Conservation (phyloP, 306 rosid genomes). For the Castanea sativa region DNA sequence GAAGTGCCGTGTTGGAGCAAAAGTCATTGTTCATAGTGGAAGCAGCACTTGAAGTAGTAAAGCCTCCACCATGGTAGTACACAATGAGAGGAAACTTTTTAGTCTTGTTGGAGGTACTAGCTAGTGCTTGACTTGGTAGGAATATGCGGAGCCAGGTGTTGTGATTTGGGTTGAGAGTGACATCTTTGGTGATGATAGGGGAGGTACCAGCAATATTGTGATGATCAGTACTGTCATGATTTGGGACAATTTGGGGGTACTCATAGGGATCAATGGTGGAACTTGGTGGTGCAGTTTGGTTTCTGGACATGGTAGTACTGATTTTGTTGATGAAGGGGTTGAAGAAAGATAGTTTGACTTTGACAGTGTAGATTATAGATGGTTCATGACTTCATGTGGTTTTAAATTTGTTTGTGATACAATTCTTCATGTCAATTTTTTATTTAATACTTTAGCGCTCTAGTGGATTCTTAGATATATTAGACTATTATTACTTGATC, state of each 20-base stretch:
- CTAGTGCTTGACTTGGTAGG: slow-evolving; percentile 34
- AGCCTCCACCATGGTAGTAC: slow-evolving; percentile 54
- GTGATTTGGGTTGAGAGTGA: slow-evolving; percentile 39
- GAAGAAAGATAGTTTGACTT: not conserved
- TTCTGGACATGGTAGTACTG: slow-evolving; percentile 12
- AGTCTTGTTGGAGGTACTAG: not conserved
- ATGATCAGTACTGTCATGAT: slow-evolving; percentile 23
- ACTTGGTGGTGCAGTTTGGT: not conserved
- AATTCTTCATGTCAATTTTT: too few relatives aligned
- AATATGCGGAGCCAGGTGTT: slow-evolving; percentile 42
- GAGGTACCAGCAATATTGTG: not conserved
- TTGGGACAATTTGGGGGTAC: not conserved
- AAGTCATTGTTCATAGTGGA: slow-evolving; percentile 26
- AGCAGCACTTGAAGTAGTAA: slow-evolving; percentile 35
- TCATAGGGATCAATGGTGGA: not conserved
- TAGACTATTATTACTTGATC: too few relatives aligned
- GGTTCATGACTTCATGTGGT: too few relatives aligned
- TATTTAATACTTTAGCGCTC: too few relatives aligned
- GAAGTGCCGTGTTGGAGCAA: slow-evolving; percentile 20
- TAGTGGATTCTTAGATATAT: too few relatives aligned
- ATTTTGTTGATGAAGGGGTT: not conserved
- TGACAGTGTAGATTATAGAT: too few relatives aligned
- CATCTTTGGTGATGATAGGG: slow-evolving; percentile 41
- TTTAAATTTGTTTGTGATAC: too few relatives aligned
- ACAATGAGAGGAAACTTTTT: slow-evolving; percentile 30